These are phyloP conservation scores for Macrolepiota fuliginosa DNA, from an alignment of 768 basidiomycete species.

Conservation along the genomic window DNA sequence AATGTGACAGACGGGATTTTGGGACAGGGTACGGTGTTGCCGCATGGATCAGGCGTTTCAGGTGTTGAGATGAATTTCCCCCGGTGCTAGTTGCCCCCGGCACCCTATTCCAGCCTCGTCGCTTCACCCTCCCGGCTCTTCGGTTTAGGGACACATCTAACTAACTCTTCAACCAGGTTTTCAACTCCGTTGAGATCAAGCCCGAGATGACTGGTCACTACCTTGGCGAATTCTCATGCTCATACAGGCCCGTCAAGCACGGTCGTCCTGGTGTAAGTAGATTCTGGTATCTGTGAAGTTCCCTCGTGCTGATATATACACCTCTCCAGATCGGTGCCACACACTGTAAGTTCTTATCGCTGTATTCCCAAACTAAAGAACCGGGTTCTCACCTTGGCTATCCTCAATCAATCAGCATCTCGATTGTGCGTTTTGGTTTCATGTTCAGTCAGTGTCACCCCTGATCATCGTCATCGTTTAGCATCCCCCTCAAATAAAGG, in stretches of 20 bases:
- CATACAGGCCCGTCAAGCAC: conserved; percentile 99
- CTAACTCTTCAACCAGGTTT: conserved; percentile 47
- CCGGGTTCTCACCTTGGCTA: conserved; percentile 11
- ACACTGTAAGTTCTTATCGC: conserved; percentile 57
- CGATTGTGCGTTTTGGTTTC: conserved; percentile 58
- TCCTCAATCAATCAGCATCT: conserved; percentile 46
- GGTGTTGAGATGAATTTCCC: background rate
- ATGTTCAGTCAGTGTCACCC: background rate
- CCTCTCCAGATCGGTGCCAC: conserved; percentile 80
- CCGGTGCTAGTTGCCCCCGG: background rate
- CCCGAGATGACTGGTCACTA: conserved; percentile 99
- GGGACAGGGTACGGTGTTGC: background rate
- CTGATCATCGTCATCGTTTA: conserved; percentile 26
- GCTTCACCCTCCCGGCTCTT: background rate
- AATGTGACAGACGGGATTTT: background rate
- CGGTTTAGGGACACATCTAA: background rate
- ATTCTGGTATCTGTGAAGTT: background rate
- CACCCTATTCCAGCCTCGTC: background rate
- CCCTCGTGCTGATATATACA: conserved; percentile 13
- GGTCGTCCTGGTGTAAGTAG: conserved; percentile 95
- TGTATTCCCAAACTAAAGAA: conserved; percentile 3
- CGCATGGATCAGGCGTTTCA: conserved; percentile 5
- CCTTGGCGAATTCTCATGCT: conserved; percentile 95
- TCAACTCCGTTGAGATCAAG: conserved; percentile 98
- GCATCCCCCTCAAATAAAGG: conserved; percentile 94